Conservation (phyloP, 176 grass and related monocot species). For the Bothriochloa decipiens region DNA sequence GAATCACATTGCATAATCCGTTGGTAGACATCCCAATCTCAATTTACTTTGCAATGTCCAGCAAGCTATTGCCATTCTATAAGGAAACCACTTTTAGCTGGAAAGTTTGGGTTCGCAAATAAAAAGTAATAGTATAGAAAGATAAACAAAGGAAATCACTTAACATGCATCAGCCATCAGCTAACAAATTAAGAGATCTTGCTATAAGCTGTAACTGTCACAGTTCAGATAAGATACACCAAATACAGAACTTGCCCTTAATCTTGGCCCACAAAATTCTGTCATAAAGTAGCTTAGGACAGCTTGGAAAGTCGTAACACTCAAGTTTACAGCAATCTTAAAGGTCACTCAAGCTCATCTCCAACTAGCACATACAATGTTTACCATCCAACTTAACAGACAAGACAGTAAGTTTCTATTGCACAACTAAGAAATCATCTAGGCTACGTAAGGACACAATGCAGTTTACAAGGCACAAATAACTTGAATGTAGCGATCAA, state of each 20-base stretch:
- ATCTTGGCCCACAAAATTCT: not conserved
- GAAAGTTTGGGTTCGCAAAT: not conserved
- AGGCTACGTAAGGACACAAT: not conserved
- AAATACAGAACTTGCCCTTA: not conserved
- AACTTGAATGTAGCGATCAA: not conserved
- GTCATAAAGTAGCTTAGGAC: not conserved
- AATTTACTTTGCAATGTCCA: slow-evolving; percentile 10
- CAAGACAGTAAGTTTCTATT: not conserved
- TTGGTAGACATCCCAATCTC: not conserved
- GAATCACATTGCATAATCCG: not conserved
- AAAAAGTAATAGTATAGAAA: not conserved
- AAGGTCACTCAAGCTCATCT: not conserved
- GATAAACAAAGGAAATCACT: not conserved
- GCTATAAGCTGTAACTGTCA: not conserved
- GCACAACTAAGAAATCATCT: not conserved
- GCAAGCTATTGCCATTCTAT: not conserved
- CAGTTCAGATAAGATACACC: not conserved
- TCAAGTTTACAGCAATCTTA: not conserved
- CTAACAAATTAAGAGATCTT: not conserved
- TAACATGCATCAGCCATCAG: not conserved
- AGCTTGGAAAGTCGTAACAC: not conserved
- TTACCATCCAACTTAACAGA: not conserved
- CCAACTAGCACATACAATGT: not conserved
- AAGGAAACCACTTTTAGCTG: not conserved
- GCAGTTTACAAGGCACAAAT: not conserved